phyloP scores from a whole-genome alignment of 1,284 basidiomycete genomes.

The Rhodotorula glutinis region DNA sequence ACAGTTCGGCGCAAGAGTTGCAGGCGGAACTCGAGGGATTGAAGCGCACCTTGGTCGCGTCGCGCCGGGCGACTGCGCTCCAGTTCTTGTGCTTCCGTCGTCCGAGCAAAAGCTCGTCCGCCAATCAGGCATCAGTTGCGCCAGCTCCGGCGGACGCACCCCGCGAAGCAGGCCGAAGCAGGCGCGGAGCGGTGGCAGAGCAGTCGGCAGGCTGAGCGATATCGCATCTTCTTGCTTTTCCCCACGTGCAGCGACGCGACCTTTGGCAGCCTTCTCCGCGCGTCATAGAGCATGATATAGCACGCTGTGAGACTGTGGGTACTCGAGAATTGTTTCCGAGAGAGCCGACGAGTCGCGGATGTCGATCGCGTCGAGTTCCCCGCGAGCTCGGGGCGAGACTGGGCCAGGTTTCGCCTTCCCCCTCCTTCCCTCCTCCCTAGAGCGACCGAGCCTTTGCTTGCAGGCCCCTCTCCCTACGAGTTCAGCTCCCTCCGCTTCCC shows the following conservation, averaged over 20 bases:
- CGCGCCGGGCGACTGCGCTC: constrained; percentile 82
- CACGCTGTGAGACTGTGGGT: too few species aligned
- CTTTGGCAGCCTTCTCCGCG: too few species aligned
- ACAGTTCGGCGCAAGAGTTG: constrained; percentile 51
- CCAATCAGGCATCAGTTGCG: constrained; percentile 1
- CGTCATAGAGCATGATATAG: too few species aligned
- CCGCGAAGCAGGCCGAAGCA: neutral
- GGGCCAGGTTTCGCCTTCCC: neutral
- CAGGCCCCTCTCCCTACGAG: neutral
- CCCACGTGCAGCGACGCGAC: too few species aligned
- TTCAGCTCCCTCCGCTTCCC: too few species aligned
- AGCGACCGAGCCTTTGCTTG: neutral
- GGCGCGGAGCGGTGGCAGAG: constrained; percentile 23
- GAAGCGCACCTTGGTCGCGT: constrained; percentile 81
- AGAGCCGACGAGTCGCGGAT: neutral
- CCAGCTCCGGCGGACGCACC: neutral
- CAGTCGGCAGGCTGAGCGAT: neutral
- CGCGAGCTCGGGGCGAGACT: neutral
- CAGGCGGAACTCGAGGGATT: constrained; percentile 74
- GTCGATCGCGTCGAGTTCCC: neutral
- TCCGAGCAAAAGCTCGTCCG: constrained; percentile 16
- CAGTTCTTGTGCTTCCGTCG: constrained; percentile 73
- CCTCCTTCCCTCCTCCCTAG: neutral
- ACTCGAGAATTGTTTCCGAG: too few species aligned
- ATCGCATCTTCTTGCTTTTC: neutral